Evolutionary conservation across 1,284 basidiomycete species (phyloP), one percentile per base, ranked within the genome.

Genomic region (Malassezia cuniculi): DNA sequence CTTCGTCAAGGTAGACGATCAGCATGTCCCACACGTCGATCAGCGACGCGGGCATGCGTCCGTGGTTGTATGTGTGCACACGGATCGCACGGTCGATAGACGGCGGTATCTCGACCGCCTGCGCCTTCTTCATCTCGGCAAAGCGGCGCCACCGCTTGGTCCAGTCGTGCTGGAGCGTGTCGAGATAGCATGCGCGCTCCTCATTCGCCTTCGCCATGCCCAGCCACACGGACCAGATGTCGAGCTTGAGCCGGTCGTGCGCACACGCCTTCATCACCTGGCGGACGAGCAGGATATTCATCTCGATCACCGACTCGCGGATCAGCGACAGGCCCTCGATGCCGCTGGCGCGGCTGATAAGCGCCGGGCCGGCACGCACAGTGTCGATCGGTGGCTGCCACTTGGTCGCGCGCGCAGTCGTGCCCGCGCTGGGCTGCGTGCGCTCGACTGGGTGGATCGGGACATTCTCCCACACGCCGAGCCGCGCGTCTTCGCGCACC

Each of bases 221-320:
- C 3, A 65, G 51, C 61, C 61, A 65, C 17, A 57, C 37, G 31
- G 43, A 49, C 61, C 61, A 65, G n/a, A 65, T 34, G 30, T 54
- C 47, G 31, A 65, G 34, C 8, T 51, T 48, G 31, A 63, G 54
- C 6, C 61, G 46, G 32, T 65, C 60, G 17, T 60, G 17, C 38
- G 53, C 52, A 46, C 61, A 64, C 2, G 55, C 54, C 10, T 44
- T 41, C 32, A 64, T 37, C 20, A 55, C 53, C 9, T 54, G 46
- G n/a, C 51, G 27, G 15, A 55, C 52, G 12, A 54, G 47, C 8
- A 44, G 41, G 36, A 53, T 57, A 41, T 62, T 64, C 47, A 57
- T 51, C 39, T 62, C 60, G 30, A 64, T 36, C 8, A 64, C 44
- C 7, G 57, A 59, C 19, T 58, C 48, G 18, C 53, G 51, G 6